Evolutionary conservation across 2,329 filamentous ascomycete species (phyloP).

Genomic region (Colletotrichum sp.): DNA sequence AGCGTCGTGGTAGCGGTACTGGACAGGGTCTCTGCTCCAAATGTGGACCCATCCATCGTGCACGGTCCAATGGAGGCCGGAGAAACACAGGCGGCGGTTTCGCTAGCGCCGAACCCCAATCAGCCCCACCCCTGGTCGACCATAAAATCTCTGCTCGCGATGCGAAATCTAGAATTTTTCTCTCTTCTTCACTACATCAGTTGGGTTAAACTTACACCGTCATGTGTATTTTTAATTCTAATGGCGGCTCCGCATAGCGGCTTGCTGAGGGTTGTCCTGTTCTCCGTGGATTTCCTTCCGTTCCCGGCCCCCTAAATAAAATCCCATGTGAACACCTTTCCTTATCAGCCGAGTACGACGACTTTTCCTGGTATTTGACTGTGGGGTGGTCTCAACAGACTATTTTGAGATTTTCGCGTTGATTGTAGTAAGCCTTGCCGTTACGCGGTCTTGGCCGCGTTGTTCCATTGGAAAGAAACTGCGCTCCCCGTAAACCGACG

Average conservation of each 20-base stretch:
- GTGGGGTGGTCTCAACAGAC: conserved; percentile 57
- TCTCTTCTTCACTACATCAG: conserved; percentile 45
- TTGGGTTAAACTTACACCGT: conserved; percentile 55
- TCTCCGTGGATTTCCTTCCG: conserved; percentile 57
- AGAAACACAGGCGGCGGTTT: conserved; percentile 7
- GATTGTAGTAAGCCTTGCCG: not conserved
- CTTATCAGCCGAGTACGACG: conserved; percentile 48
- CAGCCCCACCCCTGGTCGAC: conserved; percentile 1
- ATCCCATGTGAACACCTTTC: conserved; percentile 48
- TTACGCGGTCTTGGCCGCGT: too few species aligned
- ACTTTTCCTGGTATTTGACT: conserved; percentile 49
- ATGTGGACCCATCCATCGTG: not conserved
- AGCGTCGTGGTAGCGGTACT: conserved; percentile 4
- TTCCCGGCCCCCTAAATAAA: conserved; percentile 59
- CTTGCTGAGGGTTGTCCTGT: conserved; percentile 58
- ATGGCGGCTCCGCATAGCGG: conserved; percentile 59
- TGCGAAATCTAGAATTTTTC: conserved; percentile 8
- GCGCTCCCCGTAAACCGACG: too few species aligned
- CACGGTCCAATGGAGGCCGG: conserved; percentile 10
- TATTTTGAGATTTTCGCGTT: accelerated
- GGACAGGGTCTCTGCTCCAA: not conserved
- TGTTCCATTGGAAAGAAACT: too few species aligned
- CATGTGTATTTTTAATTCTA: conserved; percentile 52
- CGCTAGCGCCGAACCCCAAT: not conserved
- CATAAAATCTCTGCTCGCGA: conserved; percentile 20